Evolutionary conservation across 306 rosid genomes (phyloP).

Genomic region (Pterocarpus santalinus): DNA sequence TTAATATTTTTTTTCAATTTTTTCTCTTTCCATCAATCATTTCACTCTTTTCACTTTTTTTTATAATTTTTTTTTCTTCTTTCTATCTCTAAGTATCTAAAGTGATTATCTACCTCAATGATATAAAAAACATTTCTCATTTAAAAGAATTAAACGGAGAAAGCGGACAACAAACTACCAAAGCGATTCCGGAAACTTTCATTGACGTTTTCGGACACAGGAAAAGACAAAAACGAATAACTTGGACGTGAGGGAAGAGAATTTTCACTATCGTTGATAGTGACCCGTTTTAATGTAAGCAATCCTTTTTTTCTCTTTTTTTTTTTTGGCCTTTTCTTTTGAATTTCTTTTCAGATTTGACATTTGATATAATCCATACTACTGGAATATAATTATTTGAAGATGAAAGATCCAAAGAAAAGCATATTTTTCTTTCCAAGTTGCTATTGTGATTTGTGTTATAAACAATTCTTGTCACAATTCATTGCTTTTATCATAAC

Average conservation of each 20-base stretch:
- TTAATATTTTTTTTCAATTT: no score
- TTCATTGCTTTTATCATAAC: background rate
- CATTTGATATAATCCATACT: no score
- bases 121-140: no score
- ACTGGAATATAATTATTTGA: no score
- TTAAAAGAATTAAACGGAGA: conserved; percentile 7
- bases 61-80: no score
- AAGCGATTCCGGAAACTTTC: conserved; percentile 31
- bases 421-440: background rate
- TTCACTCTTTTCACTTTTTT: no score
- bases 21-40: no score
- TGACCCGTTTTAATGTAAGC: background rate
- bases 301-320: background rate
- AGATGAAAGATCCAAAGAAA: background rate
- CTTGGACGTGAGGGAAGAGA: conserved; percentile 26
- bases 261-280: conserved; percentile 38
- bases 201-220: conserved; percentile 35
- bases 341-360: no score
- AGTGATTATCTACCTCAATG: no score
- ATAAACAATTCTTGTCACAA: background rate
- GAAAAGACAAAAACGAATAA: conserved; percentile 40
- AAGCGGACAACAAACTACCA: conserved; percentile 48
- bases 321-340: no score
- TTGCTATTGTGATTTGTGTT: background rate
- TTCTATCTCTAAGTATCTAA: no score